A percentile compares a stretch with the other conserved stretches of the same genome.
Conservation (phyloP, 2,329 filamentous ascomycete species). For the Reticulascus tulasneorum region DNA sequence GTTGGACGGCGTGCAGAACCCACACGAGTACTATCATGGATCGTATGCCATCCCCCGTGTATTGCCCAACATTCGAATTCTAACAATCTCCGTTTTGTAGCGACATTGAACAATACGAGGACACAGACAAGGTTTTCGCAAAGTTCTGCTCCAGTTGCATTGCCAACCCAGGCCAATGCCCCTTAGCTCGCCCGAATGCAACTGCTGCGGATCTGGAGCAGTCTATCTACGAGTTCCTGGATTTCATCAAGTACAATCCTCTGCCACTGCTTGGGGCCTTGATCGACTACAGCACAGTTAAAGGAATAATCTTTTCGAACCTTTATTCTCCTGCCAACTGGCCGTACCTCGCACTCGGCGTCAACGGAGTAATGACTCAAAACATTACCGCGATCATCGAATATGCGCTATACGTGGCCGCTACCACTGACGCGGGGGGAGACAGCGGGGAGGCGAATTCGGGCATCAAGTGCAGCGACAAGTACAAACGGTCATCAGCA, state of each 20-base stretch:
- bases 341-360: slow-evolving; percentile 14
- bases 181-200: slow-evolving; percentile 15
- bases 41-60: too few relatives aligned
- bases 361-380: slow-evolving; percentile 8
- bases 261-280: slow-evolving; percentile 12
- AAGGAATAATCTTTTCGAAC: slow-evolving; percentile 7
- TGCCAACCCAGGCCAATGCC: slow-evolving; percentile 16
- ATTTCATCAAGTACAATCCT: slow-evolving; percentile 19
- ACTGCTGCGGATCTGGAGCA: slow-evolving; percentile 19
- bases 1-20: slow-evolving; percentile 26
- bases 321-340: slow-evolving; percentile 19
- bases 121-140: slow-evolving; percentile 21
- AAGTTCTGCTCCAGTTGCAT: slow-evolving; percentile 20
- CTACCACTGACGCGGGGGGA: neutral
- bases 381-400: slow-evolving; percentile 10
- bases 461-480: slow-evolving; percentile 17
- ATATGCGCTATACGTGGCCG: neutral
- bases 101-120: slow-evolving; percentile 17
- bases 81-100: too few relatives aligned
- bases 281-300: neutral
- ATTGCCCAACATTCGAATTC: too few relatives aligned
- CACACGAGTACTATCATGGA: slow-evolving; percentile 24
- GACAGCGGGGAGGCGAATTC: slow-evolving; percentile 2
- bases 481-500: neutral
- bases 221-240: slow-evolving; percentile 16